Base-by-base conservation (phyloP, 108 stramenopile species). In the Nannochloropsis salina region DNA sequence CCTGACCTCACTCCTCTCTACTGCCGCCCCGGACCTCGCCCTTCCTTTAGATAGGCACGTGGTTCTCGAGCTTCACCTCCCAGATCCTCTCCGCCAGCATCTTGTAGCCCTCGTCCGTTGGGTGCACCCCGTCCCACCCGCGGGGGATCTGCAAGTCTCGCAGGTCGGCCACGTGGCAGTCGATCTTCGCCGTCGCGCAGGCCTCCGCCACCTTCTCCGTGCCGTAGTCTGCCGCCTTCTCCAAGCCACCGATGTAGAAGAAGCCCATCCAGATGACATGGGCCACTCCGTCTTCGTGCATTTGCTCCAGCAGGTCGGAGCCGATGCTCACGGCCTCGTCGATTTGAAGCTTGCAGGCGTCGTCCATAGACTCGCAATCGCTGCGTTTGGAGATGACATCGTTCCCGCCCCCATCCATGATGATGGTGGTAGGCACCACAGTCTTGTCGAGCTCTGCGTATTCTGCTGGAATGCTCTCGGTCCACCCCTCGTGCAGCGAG, bases 201-300 rank as follows among this genome's bases (percentile, higher is more conserved):
- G 61, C 61, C 61, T 74, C 61, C 15, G n/a, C 8, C 61, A 74
- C 61, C 15, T 15, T n/a, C 61, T 74, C 61, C 4, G 61, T n/a
- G 61, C 61, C 61, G n/a, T 74, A 74, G 61, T 74, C 61, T 15
- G n/a, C 61, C 6, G 61, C 61, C 61, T 74, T 74, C 61, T 74
- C 61, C 61, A 74, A 74, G 20, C 61, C 61, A 15, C 61, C 61
- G 61, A 74, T 74, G 61, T 74, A 74, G n/a, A 74, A 74, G 8
- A 74, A 74, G 61, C 61, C 61, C 61, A 74, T 74, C 61, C 61
- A 74, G n/a, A 74, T 74, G 20, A 74, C 61, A 74, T 74, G 61
- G 15, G 61, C 61, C 61, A 74, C 61, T 15, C 61, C 61, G 6
- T 74, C 61, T 74, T 74, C n/a, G 61, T 74, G 61, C 61, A 74